Evolutionary conservation across 768 basidiomycete genomes (phyloP).

Genomic region (Auricularia sp.): DNA sequence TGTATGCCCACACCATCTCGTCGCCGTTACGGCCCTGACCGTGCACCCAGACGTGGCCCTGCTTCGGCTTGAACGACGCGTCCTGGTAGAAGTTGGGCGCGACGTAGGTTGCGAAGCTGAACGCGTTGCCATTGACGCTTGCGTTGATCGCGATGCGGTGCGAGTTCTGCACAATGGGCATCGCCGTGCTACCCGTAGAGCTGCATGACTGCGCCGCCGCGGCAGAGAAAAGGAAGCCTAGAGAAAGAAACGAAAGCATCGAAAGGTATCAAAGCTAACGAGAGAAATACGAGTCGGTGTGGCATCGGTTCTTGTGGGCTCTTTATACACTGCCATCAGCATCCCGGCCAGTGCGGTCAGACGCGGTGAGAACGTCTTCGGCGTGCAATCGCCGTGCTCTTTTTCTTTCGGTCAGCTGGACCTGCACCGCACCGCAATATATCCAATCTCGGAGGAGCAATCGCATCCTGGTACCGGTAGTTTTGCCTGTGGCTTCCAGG

Average conservation of each 20-base stretch:
- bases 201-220: background rate
- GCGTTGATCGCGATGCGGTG: background rate
- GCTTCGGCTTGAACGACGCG: background rate
- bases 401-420: no score
- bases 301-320: no score
- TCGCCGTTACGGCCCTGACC: background rate
- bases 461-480: no score
- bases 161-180: conserved; percentile 2
- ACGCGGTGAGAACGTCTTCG: no score
- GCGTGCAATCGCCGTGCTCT: no score
- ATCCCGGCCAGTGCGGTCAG: no score
- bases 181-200: background rate
- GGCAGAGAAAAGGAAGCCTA: background rate
- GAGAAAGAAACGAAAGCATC: background rate
- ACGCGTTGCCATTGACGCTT: background rate
- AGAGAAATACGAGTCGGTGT: background rate
- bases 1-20: background rate
- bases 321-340: no score
- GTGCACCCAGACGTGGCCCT: background rate
- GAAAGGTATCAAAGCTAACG: background rate
- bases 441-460: no score
- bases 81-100: background rate
- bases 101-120: background rate
- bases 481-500: no score
- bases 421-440: no score